Base-by-base conservation (phyloP, 2,329 filamentous ascomycete genomes). In the Colletotrichum aenigma region DNA sequence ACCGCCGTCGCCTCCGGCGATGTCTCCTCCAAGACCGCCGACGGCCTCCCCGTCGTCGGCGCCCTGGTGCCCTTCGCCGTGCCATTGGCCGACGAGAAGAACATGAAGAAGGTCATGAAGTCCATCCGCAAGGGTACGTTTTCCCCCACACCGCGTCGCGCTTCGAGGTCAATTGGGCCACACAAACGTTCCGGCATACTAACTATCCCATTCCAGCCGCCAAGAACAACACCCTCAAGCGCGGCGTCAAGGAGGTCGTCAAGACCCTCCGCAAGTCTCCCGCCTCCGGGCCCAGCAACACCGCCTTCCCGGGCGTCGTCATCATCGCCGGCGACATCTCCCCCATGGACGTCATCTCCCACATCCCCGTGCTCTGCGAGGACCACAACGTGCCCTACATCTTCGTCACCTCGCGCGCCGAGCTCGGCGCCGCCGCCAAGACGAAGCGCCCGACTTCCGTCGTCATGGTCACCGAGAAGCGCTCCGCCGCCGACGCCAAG, bases 221-320 rank as follows among this genome's bases (percentile, higher is more conserved):
- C 81, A 98, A 98, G 88, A 93, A 95, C 88, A 97, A 97, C 88
- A 94, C 95, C 75, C 94, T 99, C 83, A 98, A 98, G 89, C 96
- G 97, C 83, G 97, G 97, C 83, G 97, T 99, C 79, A 99, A 99
- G 88, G 97, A 99, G 88, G 96, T 98, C 83, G 96, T 98, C 88
- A 99, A 99, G 89, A 94, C 96, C 38, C 94, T 99, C 81, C 96
- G 97, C 89, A 98, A 98, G 89, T 96, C 95, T 16, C 90, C 94
- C 74, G 86, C 92, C 80, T 91, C 93, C 73, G 91, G 92, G n/a
- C 90, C 92, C 76, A 90, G 91, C 78, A 88, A 91, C 82, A 88
- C 91, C 68, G 85, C 90, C 70, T 89, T 93, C 82, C 93, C 94
- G 60, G 91, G 93, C 79, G 91, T 99, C 79, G 95, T 98, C 81